Conservation (phyloP, 2,329 filamentous ascomycete genomes). For the Berkeleyomyces rouxiae region DNA sequence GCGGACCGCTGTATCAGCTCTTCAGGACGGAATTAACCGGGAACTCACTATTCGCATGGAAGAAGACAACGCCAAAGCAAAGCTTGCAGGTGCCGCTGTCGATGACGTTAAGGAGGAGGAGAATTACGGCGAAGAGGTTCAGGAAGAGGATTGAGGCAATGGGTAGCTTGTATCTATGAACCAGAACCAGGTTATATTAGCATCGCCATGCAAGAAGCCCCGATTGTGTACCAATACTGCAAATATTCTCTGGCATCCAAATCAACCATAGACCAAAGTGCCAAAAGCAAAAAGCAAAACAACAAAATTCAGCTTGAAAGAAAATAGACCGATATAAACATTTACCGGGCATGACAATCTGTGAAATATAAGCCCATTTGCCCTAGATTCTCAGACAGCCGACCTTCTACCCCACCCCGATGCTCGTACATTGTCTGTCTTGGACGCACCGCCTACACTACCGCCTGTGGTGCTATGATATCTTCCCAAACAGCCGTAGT, state of each 20-base stretch:
- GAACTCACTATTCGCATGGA: slow-evolving; percentile 62
- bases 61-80: slow-evolving; percentile 39
- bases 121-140: slow-evolving; percentile 74
- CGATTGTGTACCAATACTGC: background rate
- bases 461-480: slow-evolving; percentile 17
- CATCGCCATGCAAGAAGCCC: background rate
- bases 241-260: background rate
- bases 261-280: slow-evolving; percentile 2
- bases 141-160: slow-evolving; percentile 38
- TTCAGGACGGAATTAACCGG: slow-evolving; percentile 53
- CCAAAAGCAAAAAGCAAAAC: background rate
- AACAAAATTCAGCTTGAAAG: background rate
- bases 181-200: too few species aligned
- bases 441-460: slow-evolving; percentile 10
- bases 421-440: background rate
- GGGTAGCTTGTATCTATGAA: background rate
- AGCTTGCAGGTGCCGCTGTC: slow-evolving; percentile 18
- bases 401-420: slow-evolving; percentile 8
- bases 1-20: slow-evolving; percentile 34
- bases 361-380: background rate
- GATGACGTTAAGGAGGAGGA: slow-evolving; percentile 50
- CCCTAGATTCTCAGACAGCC: background rate
- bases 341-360: background rate
- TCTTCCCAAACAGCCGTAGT: slow-evolving; percentile 57
- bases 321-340: background rate